Evolutionary conservation across 257 asterid species (phyloP).

Genomic region (Forsythia viridissima): DNA sequence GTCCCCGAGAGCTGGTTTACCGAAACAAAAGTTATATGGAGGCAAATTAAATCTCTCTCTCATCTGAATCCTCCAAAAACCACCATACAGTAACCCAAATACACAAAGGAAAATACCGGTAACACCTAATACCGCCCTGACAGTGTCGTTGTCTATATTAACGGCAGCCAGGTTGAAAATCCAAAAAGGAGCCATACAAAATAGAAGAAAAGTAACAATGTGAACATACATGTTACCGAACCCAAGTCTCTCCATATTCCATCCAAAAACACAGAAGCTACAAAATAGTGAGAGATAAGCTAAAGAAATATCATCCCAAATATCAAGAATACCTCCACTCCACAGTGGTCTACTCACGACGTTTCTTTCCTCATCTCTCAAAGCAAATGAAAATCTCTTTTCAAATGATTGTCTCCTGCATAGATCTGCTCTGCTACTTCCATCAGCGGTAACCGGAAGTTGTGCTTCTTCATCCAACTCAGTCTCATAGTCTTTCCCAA

Average conservation of each 20-base stretch:
- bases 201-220: slow-evolving; percentile 79
- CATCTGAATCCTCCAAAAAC: slow-evolving; percentile 97
- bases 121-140: slow-evolving; percentile 62
- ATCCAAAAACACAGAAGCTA: slow-evolving; percentile 85
- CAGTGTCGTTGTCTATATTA: slow-evolving; percentile 66
- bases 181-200: slow-evolving; percentile 91
- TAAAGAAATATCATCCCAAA: slow-evolving; percentile 86
- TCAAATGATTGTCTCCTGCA: slow-evolving; percentile 53
- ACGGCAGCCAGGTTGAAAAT: slow-evolving; percentile 83
- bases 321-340: slow-evolving; percentile 87
- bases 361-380: slow-evolving; percentile 39
- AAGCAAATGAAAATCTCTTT: slow-evolving; percentile 63
- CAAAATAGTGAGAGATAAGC: slow-evolving; percentile 88
- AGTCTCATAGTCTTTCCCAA: slow-evolving; percentile 68
- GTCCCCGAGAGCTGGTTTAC: slow-evolving; percentile 63
- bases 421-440: slow-evolving; percentile 38
- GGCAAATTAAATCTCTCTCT: slow-evolving; percentile 81
- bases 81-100: slow-evolving; percentile 86
- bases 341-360: slow-evolving; percentile 61
- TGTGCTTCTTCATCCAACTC: slow-evolving; percentile 65
- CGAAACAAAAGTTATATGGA: slow-evolving; percentile 52
- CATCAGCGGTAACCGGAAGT: slow-evolving; percentile 35
- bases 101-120: slow-evolving; percentile 77
- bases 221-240: slow-evolving; percentile 95
- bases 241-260: slow-evolving; percentile 97